These are phyloP conservation scores for Aegilops sharonensis DNA, from an alignment of 176 grass and related monocot genomes.

Conservation along the genomic window DNA sequence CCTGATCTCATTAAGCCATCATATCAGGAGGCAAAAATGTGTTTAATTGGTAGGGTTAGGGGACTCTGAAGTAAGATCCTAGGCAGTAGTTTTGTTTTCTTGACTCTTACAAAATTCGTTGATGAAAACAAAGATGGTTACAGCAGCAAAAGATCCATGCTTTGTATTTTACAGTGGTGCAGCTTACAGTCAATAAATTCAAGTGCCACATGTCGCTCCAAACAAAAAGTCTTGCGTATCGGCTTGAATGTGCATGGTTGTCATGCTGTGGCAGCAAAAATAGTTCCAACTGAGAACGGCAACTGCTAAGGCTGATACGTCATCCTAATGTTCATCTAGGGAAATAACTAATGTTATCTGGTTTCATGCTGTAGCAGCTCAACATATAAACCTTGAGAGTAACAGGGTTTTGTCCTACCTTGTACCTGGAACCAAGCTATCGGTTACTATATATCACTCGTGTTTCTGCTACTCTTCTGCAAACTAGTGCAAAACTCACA, in stretches of 20 bases:
- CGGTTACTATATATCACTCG: background rate
- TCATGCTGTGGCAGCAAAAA: background rate
- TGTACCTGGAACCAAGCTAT: slow-evolving; percentile 21
- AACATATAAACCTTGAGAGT: slow-evolving; percentile 32
- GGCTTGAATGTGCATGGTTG: background rate
- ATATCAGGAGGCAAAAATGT: background rate
- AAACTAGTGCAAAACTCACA: slow-evolving; percentile 2
- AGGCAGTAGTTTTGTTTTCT: slow-evolving; percentile 13
- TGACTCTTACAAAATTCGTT: background rate
- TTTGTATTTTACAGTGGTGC: slow-evolving; percentile 24
- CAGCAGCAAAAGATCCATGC: slow-evolving; percentile 8
- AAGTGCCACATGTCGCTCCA: background rate
- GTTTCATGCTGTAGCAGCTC: background rate
- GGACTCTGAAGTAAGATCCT: slow-evolving; percentile 41
- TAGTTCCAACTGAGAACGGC: background rate
- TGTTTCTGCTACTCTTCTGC: slow-evolving; percentile 18
- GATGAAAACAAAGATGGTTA: slow-evolving; percentile 26
- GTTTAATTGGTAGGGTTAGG: slow-evolving; percentile 13
- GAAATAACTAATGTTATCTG: background rate
- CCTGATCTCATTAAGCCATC: slow-evolving; percentile 11
- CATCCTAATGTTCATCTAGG: background rate
- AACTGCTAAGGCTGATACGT: background rate
- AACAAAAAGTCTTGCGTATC: background rate
- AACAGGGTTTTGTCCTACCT: slow-evolving; percentile 1
- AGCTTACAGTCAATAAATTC: slow-evolving; percentile 1